A percentile compares a stretch with the other conserved stretches of the same genome.
Evolutionary conservation across 169 alveolate species (phyloP).

Genomic region (Cyclospora cayetanensis): DNA sequence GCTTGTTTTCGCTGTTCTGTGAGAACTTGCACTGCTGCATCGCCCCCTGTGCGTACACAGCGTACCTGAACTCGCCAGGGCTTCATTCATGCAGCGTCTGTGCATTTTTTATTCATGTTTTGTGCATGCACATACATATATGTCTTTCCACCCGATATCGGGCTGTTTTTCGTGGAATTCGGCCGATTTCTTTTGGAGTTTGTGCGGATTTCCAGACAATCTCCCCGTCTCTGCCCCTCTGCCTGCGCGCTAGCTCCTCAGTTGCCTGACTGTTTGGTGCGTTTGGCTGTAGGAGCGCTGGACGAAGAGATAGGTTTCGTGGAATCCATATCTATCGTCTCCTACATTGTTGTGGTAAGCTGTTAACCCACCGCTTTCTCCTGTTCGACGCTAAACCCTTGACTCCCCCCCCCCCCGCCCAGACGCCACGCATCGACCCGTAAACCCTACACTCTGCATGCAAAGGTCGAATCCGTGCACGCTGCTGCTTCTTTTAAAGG

Average conservation of each 20-base stretch:
- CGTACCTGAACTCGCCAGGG: no score
- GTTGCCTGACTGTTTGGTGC: no score
- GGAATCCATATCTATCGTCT: slow-evolving; percentile 20
- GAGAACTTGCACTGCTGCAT: no score
- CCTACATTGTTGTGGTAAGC: slow-evolving; percentile 40
- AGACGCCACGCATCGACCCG: no score
- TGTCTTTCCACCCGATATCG: not conserved
- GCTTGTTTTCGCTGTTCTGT: no score
- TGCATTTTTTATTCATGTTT: no score
- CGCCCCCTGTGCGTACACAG: no score
- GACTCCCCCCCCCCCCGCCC: no score
- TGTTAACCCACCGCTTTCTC: slow-evolving; percentile 14
- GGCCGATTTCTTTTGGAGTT: not conserved
- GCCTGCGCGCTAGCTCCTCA: no score
- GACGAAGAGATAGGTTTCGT: slow-evolving; percentile 35
- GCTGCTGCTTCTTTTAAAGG: not conserved
- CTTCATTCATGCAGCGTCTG: no score
- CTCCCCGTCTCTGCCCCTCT: not conserved
- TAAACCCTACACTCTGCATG: slow-evolving; percentile 31
- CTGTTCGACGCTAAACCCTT: no score
- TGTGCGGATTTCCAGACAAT: not conserved
- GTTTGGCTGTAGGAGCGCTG: no score
- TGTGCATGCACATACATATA: not conserved
- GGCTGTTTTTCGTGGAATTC: not conserved
- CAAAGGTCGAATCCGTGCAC: slow-evolving; percentile 4